These are phyloP conservation scores for Vigna mungo DNA, from an alignment of 306 rosid species.

Conservation along the genomic window DNA sequence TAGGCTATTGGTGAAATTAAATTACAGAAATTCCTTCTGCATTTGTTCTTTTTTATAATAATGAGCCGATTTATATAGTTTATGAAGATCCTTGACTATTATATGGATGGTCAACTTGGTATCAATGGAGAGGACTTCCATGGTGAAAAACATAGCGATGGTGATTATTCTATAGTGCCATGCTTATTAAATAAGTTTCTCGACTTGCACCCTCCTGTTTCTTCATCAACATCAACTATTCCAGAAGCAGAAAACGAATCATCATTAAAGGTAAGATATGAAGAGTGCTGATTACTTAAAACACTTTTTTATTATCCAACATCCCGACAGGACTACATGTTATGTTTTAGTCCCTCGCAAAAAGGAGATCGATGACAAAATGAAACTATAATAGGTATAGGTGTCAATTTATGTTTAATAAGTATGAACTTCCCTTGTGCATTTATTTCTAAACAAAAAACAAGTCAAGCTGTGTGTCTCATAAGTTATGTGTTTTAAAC, in stretches of 20 bases:
- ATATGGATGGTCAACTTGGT: conserved; percentile 96
- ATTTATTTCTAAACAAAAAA: background rate
- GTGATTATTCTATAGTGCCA: conserved; percentile 64
- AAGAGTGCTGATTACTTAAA: too few relatives aligned
- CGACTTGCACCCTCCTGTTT: conserved; percentile 52
- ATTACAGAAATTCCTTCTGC: conserved; percentile 30
- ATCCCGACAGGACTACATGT: too few relatives aligned
- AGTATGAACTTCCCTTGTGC: conserved; percentile 13
- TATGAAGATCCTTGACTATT: conserved; percentile 64
- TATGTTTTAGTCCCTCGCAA: too few relatives aligned
- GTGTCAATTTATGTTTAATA: too few relatives aligned
- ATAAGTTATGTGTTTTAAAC: background rate
- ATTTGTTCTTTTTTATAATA: conserved; percentile 10
- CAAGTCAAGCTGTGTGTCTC: background rate
- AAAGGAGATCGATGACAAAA: too few relatives aligned
- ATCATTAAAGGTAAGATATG: conserved; percentile 55
- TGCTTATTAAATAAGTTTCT: conserved; percentile 63
- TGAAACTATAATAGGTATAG: too few relatives aligned
- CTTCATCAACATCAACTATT: conserved; percentile 45
- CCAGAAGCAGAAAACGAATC: conserved; percentile 55
- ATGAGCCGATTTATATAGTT: conserved; percentile 27
- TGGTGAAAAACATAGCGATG: conserved; percentile 51
- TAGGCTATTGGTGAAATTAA: conserved; percentile 23
- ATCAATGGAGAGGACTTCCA: conserved; percentile 57
- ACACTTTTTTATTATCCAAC: too few relatives aligned